These are phyloP conservation scores for Aspergillus sp. DNA, from an alignment of 2,329 filamentous ascomycete genomes.

Conservation along the genomic window DNA sequence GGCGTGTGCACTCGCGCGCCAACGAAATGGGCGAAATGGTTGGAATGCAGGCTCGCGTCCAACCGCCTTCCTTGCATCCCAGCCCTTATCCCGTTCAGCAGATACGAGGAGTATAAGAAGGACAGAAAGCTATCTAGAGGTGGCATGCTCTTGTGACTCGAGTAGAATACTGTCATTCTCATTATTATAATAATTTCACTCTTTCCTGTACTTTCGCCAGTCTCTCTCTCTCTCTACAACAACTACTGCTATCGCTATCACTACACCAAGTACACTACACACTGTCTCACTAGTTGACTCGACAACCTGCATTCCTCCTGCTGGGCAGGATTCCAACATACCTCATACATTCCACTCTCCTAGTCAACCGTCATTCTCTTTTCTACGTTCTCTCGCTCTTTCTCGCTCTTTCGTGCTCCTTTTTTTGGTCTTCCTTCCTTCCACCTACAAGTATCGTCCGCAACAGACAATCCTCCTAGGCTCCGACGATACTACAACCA, in stretches of 20 bases:
- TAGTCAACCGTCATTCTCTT: neutral
- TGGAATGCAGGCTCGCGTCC: constrained; percentile 10
- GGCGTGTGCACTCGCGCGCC: constrained; percentile 1
- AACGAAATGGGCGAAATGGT: constrained; percentile 4
- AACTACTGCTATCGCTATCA: too few species aligned
- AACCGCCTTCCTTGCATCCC: constrained; percentile 12
- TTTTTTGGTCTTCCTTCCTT: constrained; percentile 16
- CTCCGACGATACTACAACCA: constrained; percentile 1
- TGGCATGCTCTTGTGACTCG: too few species aligned
- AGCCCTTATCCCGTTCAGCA: constrained; percentile 2
- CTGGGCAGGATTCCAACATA: constrained; percentile 1
- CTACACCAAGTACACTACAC: constrained; percentile 5
- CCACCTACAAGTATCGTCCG: constrained; percentile 8
- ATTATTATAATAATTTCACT: too few species aligned
- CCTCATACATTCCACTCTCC: neutral
- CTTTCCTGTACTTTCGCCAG: constrained; percentile 2
- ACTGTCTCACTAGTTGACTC: constrained; percentile 29
- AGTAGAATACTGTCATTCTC: too few species aligned
- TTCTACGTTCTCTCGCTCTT: constrained; percentile 11
- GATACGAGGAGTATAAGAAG: neutral
- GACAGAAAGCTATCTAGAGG: too few species aligned
- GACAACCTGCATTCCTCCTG: constrained; percentile 33
- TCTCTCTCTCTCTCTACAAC: constrained; percentile 11
- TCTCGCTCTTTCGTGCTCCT: neutral
- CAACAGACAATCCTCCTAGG: neutral